phyloP scores from a whole-genome alignment of 2,329 filamentous ascomycete species.

The Hypoxylon sp. region DNA sequence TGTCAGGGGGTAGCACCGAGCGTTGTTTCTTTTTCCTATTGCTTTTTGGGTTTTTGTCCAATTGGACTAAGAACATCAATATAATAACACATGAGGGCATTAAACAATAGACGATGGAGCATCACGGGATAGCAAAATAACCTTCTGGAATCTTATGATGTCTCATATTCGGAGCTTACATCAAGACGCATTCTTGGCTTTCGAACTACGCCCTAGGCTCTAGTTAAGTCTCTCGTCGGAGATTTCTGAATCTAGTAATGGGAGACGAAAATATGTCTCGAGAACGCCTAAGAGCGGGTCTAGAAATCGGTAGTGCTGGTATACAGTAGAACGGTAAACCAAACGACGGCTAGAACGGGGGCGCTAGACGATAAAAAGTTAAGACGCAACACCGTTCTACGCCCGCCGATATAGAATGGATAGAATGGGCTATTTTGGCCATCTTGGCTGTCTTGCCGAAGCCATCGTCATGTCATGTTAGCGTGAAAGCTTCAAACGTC shows the following conservation, averaged over 20 bases:
- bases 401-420: constrained; percentile 31
- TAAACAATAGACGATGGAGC: constrained; percentile 12
- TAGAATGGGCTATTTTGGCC: not conserved
- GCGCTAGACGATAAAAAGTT: constrained; percentile 29
- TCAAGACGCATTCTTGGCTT: constrained; percentile 29
- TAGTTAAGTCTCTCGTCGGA: constrained; percentile 36
- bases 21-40: constrained; percentile 6
- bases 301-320: constrained; percentile 42
- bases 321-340: constrained; percentile 36
- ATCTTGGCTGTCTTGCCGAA: constrained; percentile 30
- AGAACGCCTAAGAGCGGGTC: constrained; percentile 51
- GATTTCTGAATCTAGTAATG: constrained; percentile 51
- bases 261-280: constrained; percentile 48
- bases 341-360: constrained; percentile 25
- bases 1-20: not conserved
- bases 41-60: not conserved
- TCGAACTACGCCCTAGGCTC: constrained; percentile 43
- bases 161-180: constrained; percentile 32
- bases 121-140: constrained; percentile 23
- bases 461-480: constrained; percentile 37
- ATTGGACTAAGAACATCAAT: not conserved
- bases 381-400: constrained; percentile 26
- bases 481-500: constrained; percentile 32
- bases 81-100: constrained; percentile 14
- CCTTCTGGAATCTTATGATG: constrained; percentile 33